A percentile compares a stretch with the other conserved stretches of the same genome.
phyloP scores from a whole-genome alignment of 78 protist genomes.

The Dictyostelium firmibasis region DNA sequence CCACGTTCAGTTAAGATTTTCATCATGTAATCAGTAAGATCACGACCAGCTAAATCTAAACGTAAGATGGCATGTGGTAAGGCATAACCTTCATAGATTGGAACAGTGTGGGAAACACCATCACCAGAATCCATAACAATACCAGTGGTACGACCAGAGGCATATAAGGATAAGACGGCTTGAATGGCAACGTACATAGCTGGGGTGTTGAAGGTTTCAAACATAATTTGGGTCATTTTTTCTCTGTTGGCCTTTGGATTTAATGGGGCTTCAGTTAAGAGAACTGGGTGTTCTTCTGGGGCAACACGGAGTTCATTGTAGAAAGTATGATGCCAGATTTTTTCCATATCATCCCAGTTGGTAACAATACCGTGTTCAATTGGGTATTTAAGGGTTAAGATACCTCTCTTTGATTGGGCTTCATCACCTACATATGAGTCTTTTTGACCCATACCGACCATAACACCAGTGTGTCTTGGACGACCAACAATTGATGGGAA shows the following conservation, averaged over 20 bases:
- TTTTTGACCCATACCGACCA: slow-evolving; percentile 90
- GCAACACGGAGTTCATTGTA: slow-evolving; percentile 93
- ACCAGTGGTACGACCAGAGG: too few species aligned
- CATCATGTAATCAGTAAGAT: too few species aligned
- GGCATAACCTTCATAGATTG: slow-evolving; percentile 91
- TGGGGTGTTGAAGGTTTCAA: slow-evolving; percentile 98
- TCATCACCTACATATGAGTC: too few species aligned
- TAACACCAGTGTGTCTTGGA: slow-evolving; percentile 88
- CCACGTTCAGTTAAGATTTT: too few species aligned
- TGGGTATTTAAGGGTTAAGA: too few species aligned
- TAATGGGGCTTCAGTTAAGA: too few species aligned
- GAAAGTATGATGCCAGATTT: slow-evolving; percentile 92
- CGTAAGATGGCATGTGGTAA: slow-evolving; percentile 90
- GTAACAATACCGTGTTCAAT: slow-evolving; percentile 92
- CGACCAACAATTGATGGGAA: slow-evolving; percentile 94
- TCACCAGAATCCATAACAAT: too few species aligned
- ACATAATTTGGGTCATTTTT: slow-evolving; percentile 96
- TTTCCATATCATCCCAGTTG: slow-evolving; percentile 99
- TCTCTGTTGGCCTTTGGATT: too few species aligned
- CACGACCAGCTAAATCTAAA: slow-evolving; percentile 96
- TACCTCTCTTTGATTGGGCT: too few species aligned
- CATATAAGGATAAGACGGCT: slow-evolving; percentile 96
- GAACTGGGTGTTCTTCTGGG: too few species aligned
- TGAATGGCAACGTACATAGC: slow-evolving; percentile 88
- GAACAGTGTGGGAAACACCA: slow-evolving; percentile 90